Evolutionary conservation across 202 grass and related monocot genomes (phyloP).

Genomic region (Elaeis oleifera): DNA sequence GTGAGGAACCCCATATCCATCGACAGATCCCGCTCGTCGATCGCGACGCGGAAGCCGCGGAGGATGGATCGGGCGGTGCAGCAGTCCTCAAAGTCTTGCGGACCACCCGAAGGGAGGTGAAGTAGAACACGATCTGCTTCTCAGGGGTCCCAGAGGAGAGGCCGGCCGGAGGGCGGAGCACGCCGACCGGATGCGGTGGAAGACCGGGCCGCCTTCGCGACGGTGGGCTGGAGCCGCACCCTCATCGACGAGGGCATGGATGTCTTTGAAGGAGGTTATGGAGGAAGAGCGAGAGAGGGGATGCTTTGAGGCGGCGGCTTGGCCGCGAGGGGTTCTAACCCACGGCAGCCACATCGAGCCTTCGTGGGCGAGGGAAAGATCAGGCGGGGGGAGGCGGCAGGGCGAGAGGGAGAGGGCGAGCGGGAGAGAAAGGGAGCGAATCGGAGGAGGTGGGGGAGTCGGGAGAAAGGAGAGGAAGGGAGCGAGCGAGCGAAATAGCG

Average conservation of each 20-base stretch:
- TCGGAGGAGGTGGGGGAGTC: too few relatives aligned
- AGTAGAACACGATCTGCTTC: constrained; percentile 54
- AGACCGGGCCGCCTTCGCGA: constrained; percentile 33
- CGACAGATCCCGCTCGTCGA: constrained; percentile 68
- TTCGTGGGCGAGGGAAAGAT: not conserved
- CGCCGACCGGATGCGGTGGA: constrained; percentile 61
- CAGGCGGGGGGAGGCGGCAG: not conserved
- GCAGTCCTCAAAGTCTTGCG: constrained; percentile 60
- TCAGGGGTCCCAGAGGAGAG: not conserved
- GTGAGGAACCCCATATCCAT: constrained; percentile 38
- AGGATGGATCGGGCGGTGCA: constrained; percentile 42
- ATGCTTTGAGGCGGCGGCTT: constrained; percentile 13
- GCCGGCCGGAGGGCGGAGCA: constrained; percentile 34
- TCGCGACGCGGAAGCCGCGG: constrained; percentile 32
- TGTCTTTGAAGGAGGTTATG: constrained; percentile 47
- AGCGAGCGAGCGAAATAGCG: too few relatives aligned
- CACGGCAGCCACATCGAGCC: constrained; percentile 8
- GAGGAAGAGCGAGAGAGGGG: constrained; percentile 25
- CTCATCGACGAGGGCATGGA: constrained; percentile 32
- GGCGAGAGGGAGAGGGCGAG: too few relatives aligned
- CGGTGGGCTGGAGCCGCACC: constrained; percentile 2
- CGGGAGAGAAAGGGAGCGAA: too few relatives aligned
- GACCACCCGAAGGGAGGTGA: constrained; percentile 60
- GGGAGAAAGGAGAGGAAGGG: too few relatives aligned
- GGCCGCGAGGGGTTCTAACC: constrained; percentile 1